Evolutionary conservation across 2,329 filamentous ascomycete species (phyloP), one percentile per base, ranked within the genome.

Genomic region (Neopestalotiopsis clavispora): DNA sequence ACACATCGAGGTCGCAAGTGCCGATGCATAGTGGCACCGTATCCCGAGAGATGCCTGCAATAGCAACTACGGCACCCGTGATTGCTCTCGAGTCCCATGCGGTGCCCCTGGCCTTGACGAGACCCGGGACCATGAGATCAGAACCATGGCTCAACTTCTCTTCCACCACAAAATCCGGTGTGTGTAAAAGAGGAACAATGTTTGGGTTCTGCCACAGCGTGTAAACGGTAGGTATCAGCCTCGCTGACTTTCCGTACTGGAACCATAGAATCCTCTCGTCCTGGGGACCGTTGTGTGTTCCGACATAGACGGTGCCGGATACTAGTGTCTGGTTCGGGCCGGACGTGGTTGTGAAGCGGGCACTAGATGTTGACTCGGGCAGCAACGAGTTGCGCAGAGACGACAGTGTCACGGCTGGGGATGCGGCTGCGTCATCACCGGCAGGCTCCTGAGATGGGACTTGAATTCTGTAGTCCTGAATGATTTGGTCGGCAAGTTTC

Each of bases 51-150:
- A 88, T 78, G 69, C 87, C 87, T 4, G 90, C 89, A 28, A 92
- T 84, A 3, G 88, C 89, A n/a, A 91, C 89, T 32, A 91, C 79
- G 3, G 88, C 82, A 1, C 86, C 89, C 74, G 88, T 87, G 65
- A 83, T 87, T 2, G 90, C 90, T 61, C 82, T 82, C 45, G 80
- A 73, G 4, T 89, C 88, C 74, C 91, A 92, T 1, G 90, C 89
- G 12, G 90, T 89, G 1, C 90, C 89, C 66, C 87, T 56, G 6
- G 67, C 17, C 61, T 69, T 85, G 34, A 89, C 86, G 14, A 92
- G 79, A 9, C 90, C 90, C 1, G 90, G 90, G 1, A 87, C 91
- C 90, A 92, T 92, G 62, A 92, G 80, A 77, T 92, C 90, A 23
- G 90, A 90, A 4, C 90, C 90, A 7, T 85, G 84, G 68, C 86